Conservation (phyloP, 2,329 filamentous ascomycete genomes). For the Leptographium radiaticola region DNA sequence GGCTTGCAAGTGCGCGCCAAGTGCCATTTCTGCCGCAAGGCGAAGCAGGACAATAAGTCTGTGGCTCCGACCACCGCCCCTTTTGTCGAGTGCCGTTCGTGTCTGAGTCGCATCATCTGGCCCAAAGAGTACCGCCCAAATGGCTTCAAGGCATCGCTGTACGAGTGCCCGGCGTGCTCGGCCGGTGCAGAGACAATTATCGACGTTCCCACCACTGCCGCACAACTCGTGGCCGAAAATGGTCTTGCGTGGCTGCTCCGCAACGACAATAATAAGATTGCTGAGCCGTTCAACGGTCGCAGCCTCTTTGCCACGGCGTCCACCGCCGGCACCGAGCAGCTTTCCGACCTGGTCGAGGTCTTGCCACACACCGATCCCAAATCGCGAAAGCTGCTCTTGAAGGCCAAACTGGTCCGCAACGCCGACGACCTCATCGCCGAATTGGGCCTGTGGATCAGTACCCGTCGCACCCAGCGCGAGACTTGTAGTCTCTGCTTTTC, state of each 20-base stretch:
- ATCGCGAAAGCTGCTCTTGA: slow-evolving; percentile 7
- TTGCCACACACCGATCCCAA: slow-evolving; percentile 9
- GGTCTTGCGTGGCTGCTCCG: slow-evolving; percentile 28
- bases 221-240: slow-evolving; percentile 26
- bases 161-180: slow-evolving; percentile 28
- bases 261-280: slow-evolving; percentile 23
- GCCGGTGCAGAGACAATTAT: slow-evolving; percentile 20
- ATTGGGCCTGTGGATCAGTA: slow-evolving; percentile 23
- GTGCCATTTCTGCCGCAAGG: slow-evolving; percentile 24
- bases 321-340: too few relatives aligned
- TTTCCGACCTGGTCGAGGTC: too few relatives aligned
- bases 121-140: slow-evolving; percentile 27
- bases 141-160: slow-evolving; percentile 18
- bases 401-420: slow-evolving; percentile 27
- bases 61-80: slow-evolving; percentile 18
- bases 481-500: slow-evolving; percentile 34
- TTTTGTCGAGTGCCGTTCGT: slow-evolving; percentile 29
- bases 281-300: slow-evolving; percentile 23
- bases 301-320: too few relatives aligned
- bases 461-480: slow-evolving; percentile 23
- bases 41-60: too few relatives aligned
- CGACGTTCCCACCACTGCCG: slow-evolving; percentile 23
- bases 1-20: slow-evolving; percentile 30
- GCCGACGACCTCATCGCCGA: slow-evolving; percentile 18
- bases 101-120: slow-evolving; percentile 33